Base-by-base conservation (phyloP, 345 rosid species). In the Excoecaria agallocha region DNA sequence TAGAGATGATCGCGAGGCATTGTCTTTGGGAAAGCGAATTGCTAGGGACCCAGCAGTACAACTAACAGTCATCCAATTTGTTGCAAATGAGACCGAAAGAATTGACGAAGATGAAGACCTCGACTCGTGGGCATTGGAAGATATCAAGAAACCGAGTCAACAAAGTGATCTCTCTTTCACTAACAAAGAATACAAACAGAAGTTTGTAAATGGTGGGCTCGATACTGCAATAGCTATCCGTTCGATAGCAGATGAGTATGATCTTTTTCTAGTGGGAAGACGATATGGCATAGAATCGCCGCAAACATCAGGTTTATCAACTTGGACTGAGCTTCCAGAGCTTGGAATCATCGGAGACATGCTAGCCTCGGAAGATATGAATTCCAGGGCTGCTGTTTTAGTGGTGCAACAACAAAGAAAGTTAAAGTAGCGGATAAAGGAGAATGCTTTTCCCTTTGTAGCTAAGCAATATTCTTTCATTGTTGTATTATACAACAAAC, bases 301-400 rank as follows among this genome's bases (percentile, higher is more conserved):
- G 6, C 85, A 85, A 62, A 85, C 83, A 12, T 57, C 67, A 0
- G 97, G 94, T 1, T 78, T 89, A 49, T 76, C 56, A 2, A 76
- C 82, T 74, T 91, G 94, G 94, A 86, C 78, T 65, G 97, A 91
- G 63, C 73, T 84, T 64, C 88, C 91, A 0, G 94, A 91, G 76
- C 79, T 91, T 45, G 94, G 94, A 22, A 8, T 85, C 25, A 24
- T 91, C 0, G 91, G 94, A 51, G 97, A 91, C 80, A 60, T 88
- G 66, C 86, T 89, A 39, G 89, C 91, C 22, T 85, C 94, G 10
- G 56, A 69, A 5, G 97, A 89, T 79, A 12, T 84, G 41, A n/a
- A 49, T 12, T 30, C 77, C 60, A 79, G 55, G 63, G 84, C 71
- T 55, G 85, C 92, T 45, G 87, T 85, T 41, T 77, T 88, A 70